Evolutionary conservation across 2,329 filamentous ascomycete genomes (phyloP), one percentile per base, ranked within the genome.

Genomic region (Kalaharituber pfeilii): DNA sequence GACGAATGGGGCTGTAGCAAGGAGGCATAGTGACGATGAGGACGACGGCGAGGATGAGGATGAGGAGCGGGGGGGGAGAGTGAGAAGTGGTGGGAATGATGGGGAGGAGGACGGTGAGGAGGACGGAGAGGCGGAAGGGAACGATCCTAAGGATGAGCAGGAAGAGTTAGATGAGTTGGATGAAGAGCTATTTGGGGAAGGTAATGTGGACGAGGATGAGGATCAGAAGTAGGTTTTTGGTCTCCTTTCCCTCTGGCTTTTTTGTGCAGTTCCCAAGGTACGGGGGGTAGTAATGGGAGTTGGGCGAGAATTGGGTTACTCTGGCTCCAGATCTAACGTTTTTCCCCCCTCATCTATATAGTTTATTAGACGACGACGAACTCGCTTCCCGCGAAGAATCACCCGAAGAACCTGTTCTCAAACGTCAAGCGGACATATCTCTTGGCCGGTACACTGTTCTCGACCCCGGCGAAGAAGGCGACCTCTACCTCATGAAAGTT

Each of bases 401-500:
- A 22, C 56, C 54, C 47, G 56, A 57, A 18, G 57, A 59, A 27
- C 50, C 30, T 18, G 57, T 53, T 15, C 49, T 57, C 5, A 56
- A 59, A 15, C 53, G 49, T 6, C 55, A 59, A 49, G 50, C 51
- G 29, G 59, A 61, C 50, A 54, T 61, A 26, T 55, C 58, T 26
- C 59, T 61, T 28, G 58, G 58, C 13, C 59, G 59, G 20, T 58
- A 61, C 30, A 56, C 59, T 7, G 56, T 56, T 18, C 59, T 58
- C 47, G 54, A 55, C 29, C 56, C 58, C 15, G 56, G 58, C 5
- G 51, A 50, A 22, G 56, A 60, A 25, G n/a, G 26, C 25, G 52
- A 78, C 74, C 67, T 78, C 56, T 81, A 81, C 65, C 71, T 80
- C 9, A 70, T 82, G 64, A 79, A 77, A 59, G 70, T 82, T n/a